These are phyloP conservation scores for Astrocystis sublimbata DNA, from an alignment of 495 filamentous ascomycete genomes.

Conservation along the genomic window DNA sequence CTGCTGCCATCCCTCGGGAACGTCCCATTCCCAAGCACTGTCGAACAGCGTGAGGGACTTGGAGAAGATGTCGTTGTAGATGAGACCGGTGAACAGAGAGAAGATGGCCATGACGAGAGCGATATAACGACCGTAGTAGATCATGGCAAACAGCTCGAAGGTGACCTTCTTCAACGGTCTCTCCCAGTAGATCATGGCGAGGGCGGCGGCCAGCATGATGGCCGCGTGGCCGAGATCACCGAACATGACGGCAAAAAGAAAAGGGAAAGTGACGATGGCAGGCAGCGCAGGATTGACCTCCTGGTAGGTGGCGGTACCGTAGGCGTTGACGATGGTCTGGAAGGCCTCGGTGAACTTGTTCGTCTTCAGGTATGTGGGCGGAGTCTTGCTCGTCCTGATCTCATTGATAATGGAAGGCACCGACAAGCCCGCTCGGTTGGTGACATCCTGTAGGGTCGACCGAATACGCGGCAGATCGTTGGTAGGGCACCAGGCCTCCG, in stretches of 20 bases:
- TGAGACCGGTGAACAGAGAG: constrained; percentile 93
- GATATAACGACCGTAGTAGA: constrained; percentile 97
- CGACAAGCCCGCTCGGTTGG: constrained; percentile 87
- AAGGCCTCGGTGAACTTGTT: constrained; percentile 98
- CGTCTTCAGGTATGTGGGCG: constrained; percentile 92
- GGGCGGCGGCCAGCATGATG: constrained; percentile 77
- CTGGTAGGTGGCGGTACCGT: constrained; percentile 93
- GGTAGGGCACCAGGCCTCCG: constrained; percentile 95
- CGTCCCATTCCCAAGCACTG: constrained; percentile 78
- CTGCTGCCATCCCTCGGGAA: constrained; percentile 65
- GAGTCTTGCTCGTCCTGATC: constrained; percentile 93
- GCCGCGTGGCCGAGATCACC: constrained; percentile 91
- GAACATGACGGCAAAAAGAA: constrained; percentile 99
- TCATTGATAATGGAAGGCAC: constrained; percentile 98
- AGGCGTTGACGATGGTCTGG: constrained; percentile 98
- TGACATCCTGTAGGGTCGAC: constrained; percentile 95
- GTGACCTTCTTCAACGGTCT: constrained; percentile 85
- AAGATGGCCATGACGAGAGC: constrained; percentile 97
- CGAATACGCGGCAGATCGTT: constrained; percentile 89
- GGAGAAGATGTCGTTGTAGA: constrained; percentile 98
- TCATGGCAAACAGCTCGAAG: constrained; percentile 95
- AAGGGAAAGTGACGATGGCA: constrained; percentile 95
- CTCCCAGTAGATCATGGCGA: constrained; percentile 95
- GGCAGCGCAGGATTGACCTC: constrained; percentile 96
- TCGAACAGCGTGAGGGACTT: constrained; percentile 83